Evolutionary conservation across 345 rosid genomes (phyloP), one percentile per base, ranked within the genome.

Genomic region (Turritis glabra): DNA sequence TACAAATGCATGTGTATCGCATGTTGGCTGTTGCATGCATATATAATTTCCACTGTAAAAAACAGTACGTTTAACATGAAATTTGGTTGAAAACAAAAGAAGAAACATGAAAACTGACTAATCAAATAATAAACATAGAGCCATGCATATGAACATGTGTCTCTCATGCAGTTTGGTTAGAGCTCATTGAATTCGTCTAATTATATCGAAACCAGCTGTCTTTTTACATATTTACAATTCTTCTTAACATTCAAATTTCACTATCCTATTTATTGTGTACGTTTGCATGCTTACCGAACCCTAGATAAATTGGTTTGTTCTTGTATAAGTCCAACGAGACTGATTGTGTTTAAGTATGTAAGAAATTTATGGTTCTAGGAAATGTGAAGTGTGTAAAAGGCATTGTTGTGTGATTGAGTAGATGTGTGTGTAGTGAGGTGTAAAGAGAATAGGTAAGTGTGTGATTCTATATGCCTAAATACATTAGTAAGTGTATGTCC

Each of bases 91-190:
- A 26, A 48, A 33, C 17, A 33, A 63, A 37, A 25, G 4, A 23
- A 25, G 59, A 65, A 44, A 47, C 33, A 56, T 57, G 72, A 64
- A 26, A 14, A 66, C 13, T 65, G 58, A 64, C 40, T 55, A 56
- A 8, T 53, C 21, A 55, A 41, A 55, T 32, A 5, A 48, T 57
- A 35, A 66, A 67, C 57, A 47, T 19, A 27, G 67, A 48, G 41
- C 2, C 72, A 74, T 74, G 78, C 78, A 33, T 19, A 57, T 56
- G 60, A 74, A 66, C 78, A 74, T 74, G 52, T 74, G 78, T 74
- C 67, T 57, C 33, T 68, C 73, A 66, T 74, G 78, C 73, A 65
- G 78, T 1, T 26, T 65, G 30, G 72, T 56, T 56, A 46, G 17
- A 56, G 51, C 59, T 47, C 72, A 46, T 74, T 74, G 67, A 74